Base-by-base conservation (phyloP, 306 rosid species). In the Lotus japonicus region DNA sequence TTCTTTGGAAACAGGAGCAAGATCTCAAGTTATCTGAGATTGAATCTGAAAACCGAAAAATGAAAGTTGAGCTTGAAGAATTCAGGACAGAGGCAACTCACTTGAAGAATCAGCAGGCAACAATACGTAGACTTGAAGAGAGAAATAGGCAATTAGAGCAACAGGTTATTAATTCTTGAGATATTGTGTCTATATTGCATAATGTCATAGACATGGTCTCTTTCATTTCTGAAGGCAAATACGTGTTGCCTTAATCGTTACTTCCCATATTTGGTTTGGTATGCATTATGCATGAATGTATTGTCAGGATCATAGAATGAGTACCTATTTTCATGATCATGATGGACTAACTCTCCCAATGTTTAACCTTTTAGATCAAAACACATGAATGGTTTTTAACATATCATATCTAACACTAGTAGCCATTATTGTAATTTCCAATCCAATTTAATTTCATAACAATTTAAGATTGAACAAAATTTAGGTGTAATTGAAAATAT, bases 41-140 rank as follows among this genome's bases (percentile, higher is more conserved):
- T 76, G 99, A 94, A 78, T 90, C 96, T 64, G 97, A 90, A 70
- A 94, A 94, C 81, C 82, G 91, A 63, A 90, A 90, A 87, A 94
- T 94, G 99, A 91, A 94, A 88, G 92, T 94, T 52, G 99, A 94
- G 80, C 99, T 94, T 67, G 99, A 94, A 81, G 99, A 94, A 77
- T 94, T 86, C 76, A 81, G 99, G 83, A 88, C 99, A 41, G 99
- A 94, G 84, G 92, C 99, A 70, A 82, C 97, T 68, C 96, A 94
- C 89, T 82, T 94, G 63, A 94, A 88, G 83, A 94, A 90, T 85
- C 99, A 94, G 83, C 99, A 90, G 82, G 99, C 96, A 74, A 94
- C 99, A 39, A 94, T 94, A 82, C 79, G 99, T 72, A 84, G 96
- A 77, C 97, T 94, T 70, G 99, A 94, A 79, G 99, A 94, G 66